These are phyloP conservation scores for Lipomyces spencermartinsiae DNA, from an alignment of 805 yeast genomes.

Conservation along the genomic window DNA sequence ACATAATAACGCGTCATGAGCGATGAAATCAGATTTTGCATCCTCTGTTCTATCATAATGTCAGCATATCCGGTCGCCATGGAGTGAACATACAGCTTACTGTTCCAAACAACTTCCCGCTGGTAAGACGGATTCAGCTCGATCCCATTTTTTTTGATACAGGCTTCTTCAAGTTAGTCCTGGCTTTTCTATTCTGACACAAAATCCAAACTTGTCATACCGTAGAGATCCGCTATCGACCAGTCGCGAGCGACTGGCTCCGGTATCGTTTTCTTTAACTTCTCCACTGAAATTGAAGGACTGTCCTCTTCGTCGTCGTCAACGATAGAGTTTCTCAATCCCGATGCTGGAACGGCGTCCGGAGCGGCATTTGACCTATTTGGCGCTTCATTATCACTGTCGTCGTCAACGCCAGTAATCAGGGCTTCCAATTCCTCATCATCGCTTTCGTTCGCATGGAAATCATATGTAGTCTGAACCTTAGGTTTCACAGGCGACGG, in stretches of 20 bases:
- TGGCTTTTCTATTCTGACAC: background rate
- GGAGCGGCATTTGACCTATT: too few species aligned
- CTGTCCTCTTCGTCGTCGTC: background rate
- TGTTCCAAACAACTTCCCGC: slow-evolving; percentile 7
- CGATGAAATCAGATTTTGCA: slow-evolving; percentile 2
- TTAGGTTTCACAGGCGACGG: too few species aligned
- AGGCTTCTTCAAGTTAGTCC: background rate
- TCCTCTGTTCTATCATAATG: background rate
- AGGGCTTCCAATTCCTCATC: too few species aligned
- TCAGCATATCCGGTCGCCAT: background rate
- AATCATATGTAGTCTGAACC: too few species aligned
- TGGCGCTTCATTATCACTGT: too few species aligned
- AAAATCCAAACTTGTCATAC: background rate
- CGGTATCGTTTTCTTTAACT: background rate
- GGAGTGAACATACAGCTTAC: background rate
- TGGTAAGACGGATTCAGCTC: slow-evolving; percentile 1
- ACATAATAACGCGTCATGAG: slow-evolving; percentile 2
- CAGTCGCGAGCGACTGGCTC: background rate
- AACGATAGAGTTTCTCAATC: too few species aligned
- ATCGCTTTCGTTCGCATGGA: too few species aligned
- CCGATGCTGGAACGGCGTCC: too few species aligned
- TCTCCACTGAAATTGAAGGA: background rate
- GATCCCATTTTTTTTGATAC: background rate
- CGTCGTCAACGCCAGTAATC: too few species aligned
- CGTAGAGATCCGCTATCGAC: background rate